phyloP scores from a whole-genome alignment of 768 basidiomycete species.

The Termitomyces sp. region DNA sequence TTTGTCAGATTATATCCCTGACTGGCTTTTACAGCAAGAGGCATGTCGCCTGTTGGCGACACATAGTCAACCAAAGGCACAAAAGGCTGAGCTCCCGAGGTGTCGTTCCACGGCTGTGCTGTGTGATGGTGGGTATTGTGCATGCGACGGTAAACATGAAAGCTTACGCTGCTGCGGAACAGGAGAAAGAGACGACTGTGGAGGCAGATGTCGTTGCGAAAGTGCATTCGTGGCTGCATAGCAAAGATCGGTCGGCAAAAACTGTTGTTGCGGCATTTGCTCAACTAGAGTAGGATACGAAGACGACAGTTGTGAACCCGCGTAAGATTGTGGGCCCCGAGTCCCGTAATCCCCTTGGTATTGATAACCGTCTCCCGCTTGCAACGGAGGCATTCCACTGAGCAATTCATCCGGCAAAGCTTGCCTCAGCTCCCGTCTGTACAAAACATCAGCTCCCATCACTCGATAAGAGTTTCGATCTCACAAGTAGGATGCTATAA shows the following conservation, averaged over 20 bases:
- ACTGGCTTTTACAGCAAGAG: neutral
- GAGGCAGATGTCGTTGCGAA: no score
- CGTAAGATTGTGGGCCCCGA: neutral
- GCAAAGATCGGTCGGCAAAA: neutral
- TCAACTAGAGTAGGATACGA: neutral
- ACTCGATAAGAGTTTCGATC: conserved; percentile 9
- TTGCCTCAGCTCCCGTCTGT: conserved; percentile 10
- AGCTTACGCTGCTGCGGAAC: neutral
- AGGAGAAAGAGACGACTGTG: neutral
- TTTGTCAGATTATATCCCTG: neutral
- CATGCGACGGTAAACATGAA: neutral
- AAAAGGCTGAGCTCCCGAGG: neutral
- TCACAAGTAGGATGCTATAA: conserved; percentile 25
- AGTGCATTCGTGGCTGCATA: neutral
- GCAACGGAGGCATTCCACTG: neutral
- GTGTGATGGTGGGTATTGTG: neutral
- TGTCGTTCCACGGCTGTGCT: neutral
- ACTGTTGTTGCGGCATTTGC: neutral
- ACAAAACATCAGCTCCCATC: neutral
- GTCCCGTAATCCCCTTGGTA: neutral
- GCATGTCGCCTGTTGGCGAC: neutral
- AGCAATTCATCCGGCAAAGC: conserved; percentile 2
- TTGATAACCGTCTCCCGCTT: neutral
- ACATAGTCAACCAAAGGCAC: neutral
- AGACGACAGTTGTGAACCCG: neutral